These are phyloP conservation scores for Cordyceps militaris DNA, from an alignment of 2,329 filamentous ascomycete species.

Conservation along the genomic window DNA sequence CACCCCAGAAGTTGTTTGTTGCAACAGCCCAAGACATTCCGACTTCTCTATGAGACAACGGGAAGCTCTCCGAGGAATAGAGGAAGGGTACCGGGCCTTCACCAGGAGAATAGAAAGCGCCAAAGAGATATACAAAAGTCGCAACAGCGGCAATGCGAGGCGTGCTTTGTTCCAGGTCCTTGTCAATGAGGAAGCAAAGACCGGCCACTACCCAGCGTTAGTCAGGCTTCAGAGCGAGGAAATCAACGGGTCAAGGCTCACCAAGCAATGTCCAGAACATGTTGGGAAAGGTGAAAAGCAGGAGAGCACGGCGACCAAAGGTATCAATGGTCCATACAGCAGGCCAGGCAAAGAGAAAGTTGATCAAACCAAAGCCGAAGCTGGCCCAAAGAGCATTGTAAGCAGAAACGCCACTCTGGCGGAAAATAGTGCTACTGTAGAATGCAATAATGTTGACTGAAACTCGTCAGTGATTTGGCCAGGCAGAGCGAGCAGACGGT, in stretches of 20 bases:
- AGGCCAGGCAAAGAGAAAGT: constrained; percentile 51
- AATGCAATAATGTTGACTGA: constrained; percentile 43
- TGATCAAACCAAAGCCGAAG: constrained; percentile 53
- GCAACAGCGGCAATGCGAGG: constrained; percentile 47
- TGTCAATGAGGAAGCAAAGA: constrained; percentile 44
- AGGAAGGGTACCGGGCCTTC: constrained; percentile 63
- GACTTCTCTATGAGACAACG: constrained; percentile 62
- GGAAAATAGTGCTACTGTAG: constrained; percentile 56
- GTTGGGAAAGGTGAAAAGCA: constrained; percentile 39
- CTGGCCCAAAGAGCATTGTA: constrained; percentile 47
- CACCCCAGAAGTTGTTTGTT: constrained; percentile 46
- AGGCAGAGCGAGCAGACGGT: not conserved
- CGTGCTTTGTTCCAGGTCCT: constrained; percentile 35
- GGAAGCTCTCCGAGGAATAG: constrained; percentile 64
- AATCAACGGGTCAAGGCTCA: constrained; percentile 7
- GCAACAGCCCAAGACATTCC: constrained; percentile 62
- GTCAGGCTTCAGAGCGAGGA: not conserved
- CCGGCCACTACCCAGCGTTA: constrained; percentile 27
- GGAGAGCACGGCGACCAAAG: constrained; percentile 45
- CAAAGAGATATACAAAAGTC: constrained; percentile 51
- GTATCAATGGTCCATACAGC: constrained; percentile 54
- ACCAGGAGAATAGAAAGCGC: constrained; percentile 42
- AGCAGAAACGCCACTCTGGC: constrained; percentile 55
- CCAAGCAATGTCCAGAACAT: constrained; percentile 54
- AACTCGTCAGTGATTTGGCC: not conserved